Evolutionary conservation across 2,329 filamentous ascomycete genomes (phyloP), one percentile per base, ranked within the genome.

Genomic region (Colletotrichum magnum): DNA sequence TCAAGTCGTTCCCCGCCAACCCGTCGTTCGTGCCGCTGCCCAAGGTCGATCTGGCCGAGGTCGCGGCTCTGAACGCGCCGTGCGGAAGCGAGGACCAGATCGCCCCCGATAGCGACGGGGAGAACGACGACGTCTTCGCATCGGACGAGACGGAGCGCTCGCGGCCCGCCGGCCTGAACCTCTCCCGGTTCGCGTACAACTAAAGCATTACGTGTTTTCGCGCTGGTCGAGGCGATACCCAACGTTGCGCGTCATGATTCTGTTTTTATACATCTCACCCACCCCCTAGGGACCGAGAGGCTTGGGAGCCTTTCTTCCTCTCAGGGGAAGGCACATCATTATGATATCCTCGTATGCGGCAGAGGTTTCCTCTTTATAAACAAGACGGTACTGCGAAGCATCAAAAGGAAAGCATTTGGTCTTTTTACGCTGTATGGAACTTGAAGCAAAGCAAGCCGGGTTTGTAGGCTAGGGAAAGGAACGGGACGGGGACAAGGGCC

Each of bases 21-120:
- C 85, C 88, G 3, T 81, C 86, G 0, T 87, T 87, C 72, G 81
- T 89, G 6, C 86, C 87, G 0, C 78, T 89, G 9, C 87, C 88
- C 1, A 86, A 83, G 65, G 86, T 87, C 2, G 85, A 89, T 71
- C 69, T 88, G 28, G 79, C 79, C 7, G 87, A 89, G 72, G 81
- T 89, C 4, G 85, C 85, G 72, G 84, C 85, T 2, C 75, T 89
- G 50, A 86, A 88, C 72, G 75, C 73, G 60, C 68, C 79, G 12
- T 71, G 79, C 6, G 88, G 88, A 15, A 90, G 88, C 73, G 88
- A 90, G 74, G 88, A 90, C 65, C 82, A 87, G 63, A 84, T 90
- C 70, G 77, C 86, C 15, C 84, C 84, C 28, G 86, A 86, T 74
- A 88, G 86, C 69, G 85, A 86, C 68, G 84, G 73, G 18, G 85